Percentiles rank a stretch among this genome's conserved stretches.
Evolutionary conservation across 306 rosid species (phyloP).

Genomic region (Casuarina cunninghamiana): DNA sequence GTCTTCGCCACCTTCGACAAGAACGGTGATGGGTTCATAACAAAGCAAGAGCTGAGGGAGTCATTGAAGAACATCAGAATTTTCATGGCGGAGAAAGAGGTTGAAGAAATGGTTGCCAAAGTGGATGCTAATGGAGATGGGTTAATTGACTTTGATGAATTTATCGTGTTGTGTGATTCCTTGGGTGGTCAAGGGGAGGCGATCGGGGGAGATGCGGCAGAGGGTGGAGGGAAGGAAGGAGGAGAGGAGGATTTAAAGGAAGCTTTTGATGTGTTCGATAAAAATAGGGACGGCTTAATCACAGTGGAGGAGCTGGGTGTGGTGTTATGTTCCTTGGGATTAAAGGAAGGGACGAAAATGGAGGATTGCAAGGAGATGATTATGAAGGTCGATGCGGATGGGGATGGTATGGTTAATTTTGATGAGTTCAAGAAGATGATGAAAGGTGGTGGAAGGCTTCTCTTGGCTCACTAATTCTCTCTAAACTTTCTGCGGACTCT

Average conservation of each 20-base stretch:
- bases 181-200: slow-evolving; percentile 21
- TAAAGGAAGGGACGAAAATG: slow-evolving; percentile 62
- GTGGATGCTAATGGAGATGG: slow-evolving; percentile 81
- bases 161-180: slow-evolving; percentile 52
- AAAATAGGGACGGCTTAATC: slow-evolving; percentile 66
- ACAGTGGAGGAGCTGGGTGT: slow-evolving; percentile 66
- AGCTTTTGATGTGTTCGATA: slow-evolving; percentile 85
- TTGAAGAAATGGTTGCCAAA: slow-evolving; percentile 56
- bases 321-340: slow-evolving; percentile 60
- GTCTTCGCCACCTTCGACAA: slow-evolving; percentile 75
- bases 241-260: slow-evolving; percentile 53
- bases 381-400: slow-evolving; percentile 78
- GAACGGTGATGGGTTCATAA: slow-evolving; percentile 73
- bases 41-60: slow-evolving; percentile 64
- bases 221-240: neutral
- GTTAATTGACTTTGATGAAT: slow-evolving; percentile 77
- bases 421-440: slow-evolving; percentile 86
- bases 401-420: slow-evolving; percentile 92
- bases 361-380: slow-evolving; percentile 82
- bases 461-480: slow-evolving; percentile 17
- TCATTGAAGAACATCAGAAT: slow-evolving; percentile 65
- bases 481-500: neutral
- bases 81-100: slow-evolving; percentile 52
- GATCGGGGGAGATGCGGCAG: neutral
- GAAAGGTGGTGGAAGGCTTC: slow-evolving; percentile 47